A percentile compares a stretch with the other conserved stretches of the same genome.
Evolutionary conservation across 345 rosid species (phyloP).

Genomic region (Pistacia vera): DNA sequence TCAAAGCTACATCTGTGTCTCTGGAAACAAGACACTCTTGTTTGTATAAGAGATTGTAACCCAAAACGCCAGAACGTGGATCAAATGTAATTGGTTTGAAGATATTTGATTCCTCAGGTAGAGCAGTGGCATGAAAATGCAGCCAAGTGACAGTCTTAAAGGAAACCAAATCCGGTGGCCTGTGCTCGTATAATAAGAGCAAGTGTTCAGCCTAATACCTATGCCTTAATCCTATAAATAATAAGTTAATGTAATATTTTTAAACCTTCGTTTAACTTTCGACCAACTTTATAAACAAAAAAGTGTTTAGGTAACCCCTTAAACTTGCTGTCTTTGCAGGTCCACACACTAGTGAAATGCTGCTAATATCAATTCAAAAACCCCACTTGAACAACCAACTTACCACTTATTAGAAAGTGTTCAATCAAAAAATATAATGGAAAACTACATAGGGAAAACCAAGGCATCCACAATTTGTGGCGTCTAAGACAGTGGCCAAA

Average conservation of each 20-base stretch:
- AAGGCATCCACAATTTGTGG: conserved; percentile 13
- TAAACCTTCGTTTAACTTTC: background rate
- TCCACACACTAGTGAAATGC: background rate
- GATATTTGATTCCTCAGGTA: conserved; percentile 4
- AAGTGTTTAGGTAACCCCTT: background rate
- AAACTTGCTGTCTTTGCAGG: background rate
- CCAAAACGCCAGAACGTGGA: conserved; percentile 7
- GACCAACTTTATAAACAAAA: background rate
- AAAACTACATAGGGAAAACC: background rate
- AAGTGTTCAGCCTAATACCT: background rate
- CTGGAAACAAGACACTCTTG: background rate
- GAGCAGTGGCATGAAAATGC: conserved; percentile 2
- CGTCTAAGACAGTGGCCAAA: background rate
- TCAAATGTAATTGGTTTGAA: background rate
- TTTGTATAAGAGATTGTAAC: background rate
- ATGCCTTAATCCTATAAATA: background rate
- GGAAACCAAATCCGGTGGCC: background rate
- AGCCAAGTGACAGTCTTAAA: conserved; percentile 4
- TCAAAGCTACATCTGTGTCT: background rate
- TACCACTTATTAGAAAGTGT: background rate
- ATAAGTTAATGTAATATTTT: background rate
- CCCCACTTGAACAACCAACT: background rate
- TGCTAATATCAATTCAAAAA: background rate
- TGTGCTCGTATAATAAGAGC: background rate
- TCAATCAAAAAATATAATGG: background rate